These are phyloP conservation scores for Phytophthora palmivora DNA, from an alignment of 352 stramenopile species.

Conservation along the genomic window DNA sequence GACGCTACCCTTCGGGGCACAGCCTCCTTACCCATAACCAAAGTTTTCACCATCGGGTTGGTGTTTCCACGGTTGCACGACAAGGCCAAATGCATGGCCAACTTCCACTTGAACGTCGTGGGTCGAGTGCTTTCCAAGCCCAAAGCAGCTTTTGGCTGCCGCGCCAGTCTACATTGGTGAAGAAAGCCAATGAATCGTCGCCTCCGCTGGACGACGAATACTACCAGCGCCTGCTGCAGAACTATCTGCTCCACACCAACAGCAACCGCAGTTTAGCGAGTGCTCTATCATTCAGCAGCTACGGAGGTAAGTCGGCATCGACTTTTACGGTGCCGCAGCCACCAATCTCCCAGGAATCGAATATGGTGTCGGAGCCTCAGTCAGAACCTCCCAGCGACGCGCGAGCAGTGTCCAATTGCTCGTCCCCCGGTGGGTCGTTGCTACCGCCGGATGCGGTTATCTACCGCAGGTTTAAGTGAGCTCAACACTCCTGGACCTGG, in stretches of 20 bases:
- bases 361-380: slow-evolving; percentile 31
- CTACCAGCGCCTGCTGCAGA: slow-evolving; percentile 68
- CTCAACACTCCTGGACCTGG: slow-evolving; percentile 2
- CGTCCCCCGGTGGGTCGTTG: slow-evolving; percentile 13
- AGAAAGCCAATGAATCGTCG: slow-evolving; percentile 26
- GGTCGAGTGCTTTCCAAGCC: slow-evolving; percentile 23
- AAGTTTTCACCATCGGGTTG: slow-evolving; percentile 36
- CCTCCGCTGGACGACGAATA: slow-evolving; percentile 67
- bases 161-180: slow-evolving; percentile 30
- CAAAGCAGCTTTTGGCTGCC: slow-evolving; percentile 42
- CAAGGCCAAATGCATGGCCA: slow-evolving; percentile 13
- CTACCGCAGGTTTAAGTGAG: slow-evolving; percentile 35
- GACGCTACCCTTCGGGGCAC: slow-evolving; percentile 36
- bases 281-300: slow-evolving; percentile 57
- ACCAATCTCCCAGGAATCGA: slow-evolving; percentile 34
- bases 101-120: slow-evolving; percentile 18
- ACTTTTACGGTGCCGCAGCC: slow-evolving; percentile 18
- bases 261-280: slow-evolving; percentile 51
- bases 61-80: slow-evolving; percentile 9
- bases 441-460: slow-evolving; percentile 24
- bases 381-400: slow-evolving; percentile 32
- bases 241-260: slow-evolving; percentile 65
- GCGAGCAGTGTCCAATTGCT: slow-evolving; percentile 23
- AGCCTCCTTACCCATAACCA: slow-evolving; percentile 38
- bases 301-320: slow-evolving; percentile 21